These are phyloP conservation scores for Blastobotrys petasosporus DNA, from an alignment of 1,139 yeast genomes.

Conservation along the genomic window DNA sequence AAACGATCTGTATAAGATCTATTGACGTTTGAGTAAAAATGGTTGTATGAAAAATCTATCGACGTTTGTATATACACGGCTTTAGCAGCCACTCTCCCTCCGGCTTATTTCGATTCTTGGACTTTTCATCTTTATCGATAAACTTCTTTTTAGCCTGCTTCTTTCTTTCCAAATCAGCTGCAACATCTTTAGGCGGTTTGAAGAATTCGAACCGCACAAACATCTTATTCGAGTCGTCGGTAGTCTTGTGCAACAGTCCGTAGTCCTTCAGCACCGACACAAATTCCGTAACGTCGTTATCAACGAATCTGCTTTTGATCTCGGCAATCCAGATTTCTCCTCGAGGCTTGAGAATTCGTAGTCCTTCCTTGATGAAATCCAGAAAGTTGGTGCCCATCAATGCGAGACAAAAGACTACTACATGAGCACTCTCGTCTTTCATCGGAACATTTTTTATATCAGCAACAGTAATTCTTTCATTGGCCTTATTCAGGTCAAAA, in stretches of 20 bases:
- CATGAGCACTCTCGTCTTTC: slow-evolving; percentile 66
- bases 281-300: slow-evolving; percentile 54
- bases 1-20: slow-evolving; percentile 14
- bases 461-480: slow-evolving; percentile 87
- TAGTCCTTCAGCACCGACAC: slow-evolving; percentile 65
- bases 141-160: slow-evolving; percentile 51
- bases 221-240: slow-evolving; percentile 88
- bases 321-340: slow-evolving; percentile 98
- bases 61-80: slow-evolving; percentile 40
- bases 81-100: slow-evolving; percentile 87
- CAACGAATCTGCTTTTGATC: slow-evolving; percentile 85
- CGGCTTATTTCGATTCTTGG: slow-evolving; percentile 45
- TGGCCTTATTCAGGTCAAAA: slow-evolving; percentile 82
- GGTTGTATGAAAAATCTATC: slow-evolving; percentile 45
- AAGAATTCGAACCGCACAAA: slow-evolving; percentile 90
- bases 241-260: slow-evolving; percentile 83
- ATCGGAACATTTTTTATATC: slow-evolving; percentile 90
- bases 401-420: slow-evolving; percentile 87
- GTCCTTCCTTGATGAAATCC: slow-evolving; percentile 86
- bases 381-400: slow-evolving; percentile 96
- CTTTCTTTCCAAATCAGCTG: slow-evolving; percentile 54
- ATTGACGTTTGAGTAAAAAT: slow-evolving; percentile 29
- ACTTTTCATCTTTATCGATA: slow-evolving; percentile 59
- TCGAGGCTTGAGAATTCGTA: slow-evolving; percentile 76
- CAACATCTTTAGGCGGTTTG: slow-evolving; percentile 70